phyloP scores from a whole-genome alignment of 164 flowering plant species.

The Piper longum region DNA sequence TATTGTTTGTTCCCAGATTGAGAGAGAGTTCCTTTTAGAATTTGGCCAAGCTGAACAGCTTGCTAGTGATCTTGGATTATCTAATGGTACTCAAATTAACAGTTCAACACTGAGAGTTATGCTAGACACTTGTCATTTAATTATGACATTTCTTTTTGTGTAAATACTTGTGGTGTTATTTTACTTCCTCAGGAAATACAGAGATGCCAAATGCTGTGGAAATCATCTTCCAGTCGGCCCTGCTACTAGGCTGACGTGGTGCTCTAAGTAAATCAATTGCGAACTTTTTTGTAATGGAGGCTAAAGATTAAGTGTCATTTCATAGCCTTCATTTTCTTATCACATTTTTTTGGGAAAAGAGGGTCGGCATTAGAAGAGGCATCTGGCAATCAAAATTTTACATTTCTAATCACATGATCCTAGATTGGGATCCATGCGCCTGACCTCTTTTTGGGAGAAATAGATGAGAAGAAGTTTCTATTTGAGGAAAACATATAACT shows the following conservation, averaged over 20 bases:
- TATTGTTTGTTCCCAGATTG: conserved; percentile 49
- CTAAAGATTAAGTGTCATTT: no score
- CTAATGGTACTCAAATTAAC: conserved; percentile 25
- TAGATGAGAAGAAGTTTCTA: neutral
- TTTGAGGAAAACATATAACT: no score
- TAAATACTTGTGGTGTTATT: neutral
- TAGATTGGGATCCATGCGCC: no score
- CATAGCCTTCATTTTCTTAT: no score
- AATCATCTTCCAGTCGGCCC: conserved; percentile 78
- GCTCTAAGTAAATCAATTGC: conserved; percentile 45
- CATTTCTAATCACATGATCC: no score
- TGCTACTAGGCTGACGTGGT: conserved; percentile 64
- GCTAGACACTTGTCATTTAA: neutral
- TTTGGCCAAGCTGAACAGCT: conserved; percentile 86
- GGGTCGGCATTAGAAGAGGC: no score
- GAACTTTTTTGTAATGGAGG: neutral
- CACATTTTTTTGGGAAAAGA: no score
- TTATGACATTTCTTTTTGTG: neutral
- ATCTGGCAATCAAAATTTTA: no score
- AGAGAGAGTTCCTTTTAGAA: conserved; percentile 69
- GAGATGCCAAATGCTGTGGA: conserved; percentile 99
- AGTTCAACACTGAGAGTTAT: neutral
- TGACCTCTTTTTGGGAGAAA: no score
- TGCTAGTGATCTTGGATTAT: conserved; percentile 51
- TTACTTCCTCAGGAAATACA: conserved; percentile 33